Percentiles rank a stretch among this genome's conserved stretches.
These are phyloP conservation scores for Periconia sp. DNA, from an alignment of 2,329 filamentous ascomycete species.

Conservation along the genomic window DNA sequence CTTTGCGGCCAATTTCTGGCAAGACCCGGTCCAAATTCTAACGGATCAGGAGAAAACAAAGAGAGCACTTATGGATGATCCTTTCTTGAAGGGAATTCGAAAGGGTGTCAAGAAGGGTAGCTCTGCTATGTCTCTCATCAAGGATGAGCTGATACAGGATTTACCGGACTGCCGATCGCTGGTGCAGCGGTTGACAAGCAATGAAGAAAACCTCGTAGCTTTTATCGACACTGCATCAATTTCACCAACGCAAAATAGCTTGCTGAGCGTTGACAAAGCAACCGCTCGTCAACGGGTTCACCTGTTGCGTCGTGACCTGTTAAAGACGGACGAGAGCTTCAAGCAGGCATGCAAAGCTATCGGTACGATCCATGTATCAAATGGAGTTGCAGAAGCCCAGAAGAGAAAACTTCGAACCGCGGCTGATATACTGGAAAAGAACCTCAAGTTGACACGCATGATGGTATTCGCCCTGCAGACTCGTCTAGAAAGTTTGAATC, in stretches of 20 bases:
- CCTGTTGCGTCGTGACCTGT: slow-evolving; percentile 2
- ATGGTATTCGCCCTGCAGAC: slow-evolving; percentile 36
- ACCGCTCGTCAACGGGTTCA: no score
- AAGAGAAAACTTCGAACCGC: slow-evolving; percentile 29
- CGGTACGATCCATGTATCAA: slow-evolving; percentile 9
- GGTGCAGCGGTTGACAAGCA: slow-evolving; percentile 28
- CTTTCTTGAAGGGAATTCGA: slow-evolving; percentile 22
- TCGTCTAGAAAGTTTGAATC: slow-evolving; percentile 28
- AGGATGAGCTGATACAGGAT: slow-evolving; percentile 31
- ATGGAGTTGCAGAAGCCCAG: slow-evolving; percentile 16
- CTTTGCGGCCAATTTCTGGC: slow-evolving; percentile 38
- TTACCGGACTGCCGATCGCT: slow-evolving; percentile 33
- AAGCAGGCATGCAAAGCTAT: slow-evolving; percentile 10
- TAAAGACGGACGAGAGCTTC: slow-evolving; percentile 9
- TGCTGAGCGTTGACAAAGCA: no score
- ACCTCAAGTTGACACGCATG: slow-evolving; percentile 32
- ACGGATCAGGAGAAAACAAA: slow-evolving; percentile 3
- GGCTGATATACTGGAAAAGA: slow-evolving; percentile 31
- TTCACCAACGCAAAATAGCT: no score
- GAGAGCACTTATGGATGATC: not conserved
- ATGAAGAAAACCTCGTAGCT: slow-evolving; percentile 28
- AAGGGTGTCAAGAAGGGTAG: slow-evolving; percentile 30
- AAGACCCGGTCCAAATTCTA: slow-evolving; percentile 32
- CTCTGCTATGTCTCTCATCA: slow-evolving; percentile 26
- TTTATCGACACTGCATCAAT: no score